Evolutionary conservation across 345 rosid species (phyloP).

Genomic region (Syzygium oleosum): DNA sequence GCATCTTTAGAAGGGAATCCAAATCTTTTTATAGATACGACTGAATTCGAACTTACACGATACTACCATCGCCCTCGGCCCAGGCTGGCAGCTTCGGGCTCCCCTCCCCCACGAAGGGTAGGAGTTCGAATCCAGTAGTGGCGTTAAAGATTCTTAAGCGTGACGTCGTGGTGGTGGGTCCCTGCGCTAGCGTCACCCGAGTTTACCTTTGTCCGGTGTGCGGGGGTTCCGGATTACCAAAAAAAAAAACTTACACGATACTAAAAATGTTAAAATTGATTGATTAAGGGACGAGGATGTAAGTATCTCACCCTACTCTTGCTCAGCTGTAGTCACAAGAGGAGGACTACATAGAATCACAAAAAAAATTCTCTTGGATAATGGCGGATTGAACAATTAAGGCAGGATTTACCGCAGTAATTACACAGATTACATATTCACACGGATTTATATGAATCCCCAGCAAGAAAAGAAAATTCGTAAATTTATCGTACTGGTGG

Average conservation of each 20-base stretch:
- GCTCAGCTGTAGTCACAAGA: background rate
- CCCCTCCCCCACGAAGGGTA: no score
- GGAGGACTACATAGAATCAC: background rate
- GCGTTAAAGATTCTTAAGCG: no score
- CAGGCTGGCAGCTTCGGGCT: no score
- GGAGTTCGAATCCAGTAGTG: no score
- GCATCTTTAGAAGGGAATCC: rapidly evolving
- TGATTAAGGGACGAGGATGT: background rate
- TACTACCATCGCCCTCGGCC: no score
- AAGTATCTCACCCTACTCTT: background rate
- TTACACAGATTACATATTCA: background rate
- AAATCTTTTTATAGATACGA: background rate
- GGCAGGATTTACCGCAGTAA: background rate
- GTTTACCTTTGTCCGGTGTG: no score
- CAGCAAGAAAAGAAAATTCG: background rate
- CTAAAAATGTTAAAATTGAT: background rate
- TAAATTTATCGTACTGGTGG: background rate
- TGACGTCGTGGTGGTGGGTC: no score
- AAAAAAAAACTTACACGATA: rapidly evolving
- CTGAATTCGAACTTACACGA: rapidly evolving
- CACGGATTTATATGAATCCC: background rate
- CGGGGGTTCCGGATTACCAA: no score
- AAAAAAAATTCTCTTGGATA: background rate
- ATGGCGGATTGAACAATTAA: background rate
- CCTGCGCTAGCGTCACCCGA: no score